A percentile compares a stretch with the other conserved stretches of the same genome.
phyloP scores from a whole-genome alignment of 306 rosid species.

The Gastrolobium villosum region DNA sequence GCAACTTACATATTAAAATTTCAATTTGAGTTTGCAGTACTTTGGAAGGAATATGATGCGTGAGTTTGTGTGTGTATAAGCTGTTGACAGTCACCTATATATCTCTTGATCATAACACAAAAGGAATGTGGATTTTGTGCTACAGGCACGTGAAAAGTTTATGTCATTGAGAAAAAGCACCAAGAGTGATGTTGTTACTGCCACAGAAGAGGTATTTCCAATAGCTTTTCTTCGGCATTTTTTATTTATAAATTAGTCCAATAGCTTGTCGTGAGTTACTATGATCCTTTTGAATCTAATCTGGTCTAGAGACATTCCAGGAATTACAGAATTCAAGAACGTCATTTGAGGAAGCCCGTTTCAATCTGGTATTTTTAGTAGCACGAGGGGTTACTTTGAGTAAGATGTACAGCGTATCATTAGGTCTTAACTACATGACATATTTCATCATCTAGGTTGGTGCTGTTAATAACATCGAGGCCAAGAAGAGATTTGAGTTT shows the following conservation, averaged over 20 bases:
- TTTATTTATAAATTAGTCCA: conserved; percentile 34
- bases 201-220: conserved; percentile 72
- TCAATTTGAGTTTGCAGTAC: conserved; percentile 39
- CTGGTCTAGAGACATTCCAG: conserved; percentile 80
- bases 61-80: conserved; percentile 3
- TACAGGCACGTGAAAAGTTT: conserved; percentile 89
- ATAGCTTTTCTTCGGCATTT: conserved; percentile 33
- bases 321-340: conserved; percentile 75
- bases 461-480: conserved; percentile 73
- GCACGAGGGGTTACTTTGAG: conserved; percentile 39
- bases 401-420: conserved; percentile 33
- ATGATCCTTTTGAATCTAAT: conserved; percentile 66
- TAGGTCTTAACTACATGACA: conserved; percentile 44
- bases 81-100: conserved; percentile 35
- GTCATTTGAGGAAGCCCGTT: conserved; percentile 84
- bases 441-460: conserved; percentile 57
- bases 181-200: conserved; percentile 68
- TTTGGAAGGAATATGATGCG: conserved; percentile 26
- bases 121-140: conserved; percentile 50
- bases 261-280: conserved; percentile 52
- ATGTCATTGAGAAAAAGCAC: conserved; percentile 83
- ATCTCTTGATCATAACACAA: conserved; percentile 27
- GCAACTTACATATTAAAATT: conserved; percentile 17
- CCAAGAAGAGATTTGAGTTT: conserved; percentile 78
- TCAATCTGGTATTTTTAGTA: conserved; percentile 73